These are phyloP conservation scores for Penicillium sp. DNA, from an alignment of 2,329 filamentous ascomycete species.

Conservation along the genomic window DNA sequence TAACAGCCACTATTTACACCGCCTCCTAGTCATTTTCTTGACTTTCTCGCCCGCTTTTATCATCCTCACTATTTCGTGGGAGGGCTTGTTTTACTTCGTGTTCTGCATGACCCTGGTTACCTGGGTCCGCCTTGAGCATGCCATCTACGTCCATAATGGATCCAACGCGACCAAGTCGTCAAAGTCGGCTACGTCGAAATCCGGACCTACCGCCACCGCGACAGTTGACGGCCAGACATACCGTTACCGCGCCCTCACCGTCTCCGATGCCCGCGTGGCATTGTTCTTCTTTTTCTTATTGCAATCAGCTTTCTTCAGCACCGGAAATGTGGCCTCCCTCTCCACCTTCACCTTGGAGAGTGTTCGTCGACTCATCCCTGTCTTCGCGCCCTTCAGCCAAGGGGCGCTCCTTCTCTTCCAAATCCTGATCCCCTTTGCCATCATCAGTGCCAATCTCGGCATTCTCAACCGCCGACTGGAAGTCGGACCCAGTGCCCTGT, in stretches of 20 bases:
- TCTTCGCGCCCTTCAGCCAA: constrained; percentile 94
- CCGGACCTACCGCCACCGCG: constrained; percentile 33
- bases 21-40: constrained; percentile 83
- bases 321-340: constrained; percentile 91
- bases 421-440: constrained; percentile 86
- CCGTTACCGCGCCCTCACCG: constrained; percentile 65
- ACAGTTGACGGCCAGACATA: constrained; percentile 34
- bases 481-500: constrained; percentile 82
- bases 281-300: constrained; percentile 95
- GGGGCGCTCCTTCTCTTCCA: constrained; percentile 84
- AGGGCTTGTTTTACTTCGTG: constrained; percentile 90
- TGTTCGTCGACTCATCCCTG: constrained; percentile 79
- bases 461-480: constrained; percentile 82
- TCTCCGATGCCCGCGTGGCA: constrained; percentile 83
- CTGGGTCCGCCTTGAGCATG: constrained; percentile 91
- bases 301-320: constrained; percentile 95
- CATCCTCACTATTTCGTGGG: constrained; percentile 95
- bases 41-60: constrained; percentile 92
- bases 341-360: constrained; percentile 92
- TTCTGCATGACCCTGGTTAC: constrained; percentile 80
- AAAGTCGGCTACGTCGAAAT: constrained; percentile 17
- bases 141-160: constrained; percentile 56
- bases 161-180: constrained; percentile 14
- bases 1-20: constrained; percentile 86
- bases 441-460: constrained; percentile 91